Conservation (phyloP, 176 grass and related monocot genomes). For the Cymbopogon citratus region DNA sequence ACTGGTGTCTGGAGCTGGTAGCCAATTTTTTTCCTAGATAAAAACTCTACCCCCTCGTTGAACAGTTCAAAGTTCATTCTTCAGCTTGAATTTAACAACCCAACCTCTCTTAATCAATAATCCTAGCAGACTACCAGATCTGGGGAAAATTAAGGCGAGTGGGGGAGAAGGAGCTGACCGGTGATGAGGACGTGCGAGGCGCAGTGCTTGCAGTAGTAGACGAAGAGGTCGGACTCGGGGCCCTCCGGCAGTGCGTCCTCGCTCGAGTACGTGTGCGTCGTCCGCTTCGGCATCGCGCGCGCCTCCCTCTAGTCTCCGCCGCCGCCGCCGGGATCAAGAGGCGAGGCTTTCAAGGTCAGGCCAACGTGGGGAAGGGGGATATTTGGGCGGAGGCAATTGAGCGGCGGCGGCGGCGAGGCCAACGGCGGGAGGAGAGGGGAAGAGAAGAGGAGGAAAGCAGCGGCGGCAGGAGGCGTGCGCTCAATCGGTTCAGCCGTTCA, state of each 20-base stretch:
- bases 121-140: slow-evolving; percentile 14
- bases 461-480: neutral
- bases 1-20: too few species aligned
- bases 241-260: slow-evolving; percentile 86
- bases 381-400: neutral
- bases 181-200: slow-evolving; percentile 95
- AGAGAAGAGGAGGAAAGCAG: neutral
- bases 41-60: neutral
- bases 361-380: too few species aligned
- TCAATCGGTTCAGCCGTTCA: neutral
- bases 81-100: neutral
- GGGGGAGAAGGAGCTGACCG: slow-evolving; percentile 36
- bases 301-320: neutral
- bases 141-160: neutral
- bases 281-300: slow-evolving; percentile 82
- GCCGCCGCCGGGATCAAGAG: slow-evolving; percentile 1
- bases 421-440: neutral
- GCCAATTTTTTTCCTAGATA: neutral
- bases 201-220: slow-evolving; percentile 99
- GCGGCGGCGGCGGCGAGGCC: neutral
- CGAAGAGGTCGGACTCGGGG: slow-evolving; percentile 91
- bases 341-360: neutral
- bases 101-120: neutral
- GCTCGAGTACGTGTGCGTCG: slow-evolving; percentile 99
- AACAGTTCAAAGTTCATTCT: neutral